Conservation (phyloP, 31 red algal genomes). For the Asparagopsis taxiformis region DNA sequence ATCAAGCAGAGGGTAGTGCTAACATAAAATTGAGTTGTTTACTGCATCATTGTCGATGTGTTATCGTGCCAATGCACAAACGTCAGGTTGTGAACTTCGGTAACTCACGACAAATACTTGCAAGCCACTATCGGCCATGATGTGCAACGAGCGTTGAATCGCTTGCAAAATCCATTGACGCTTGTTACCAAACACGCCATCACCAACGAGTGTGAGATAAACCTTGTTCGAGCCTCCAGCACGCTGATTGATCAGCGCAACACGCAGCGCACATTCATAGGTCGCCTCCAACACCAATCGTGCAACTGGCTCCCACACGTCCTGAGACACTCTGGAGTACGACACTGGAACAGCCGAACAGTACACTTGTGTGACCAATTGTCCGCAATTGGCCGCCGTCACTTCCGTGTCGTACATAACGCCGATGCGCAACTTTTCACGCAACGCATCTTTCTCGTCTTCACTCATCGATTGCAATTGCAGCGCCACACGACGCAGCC, state of each 20-base stretch:
- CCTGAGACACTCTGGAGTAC: not conserved
- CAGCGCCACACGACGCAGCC: not conserved
- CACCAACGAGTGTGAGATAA: conserved; percentile 24
- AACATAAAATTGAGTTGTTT: not conserved
- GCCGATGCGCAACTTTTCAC: conserved; percentile 14
- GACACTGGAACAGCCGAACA: conserved; percentile 33
- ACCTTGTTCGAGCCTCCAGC: not conserved
- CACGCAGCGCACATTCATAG: conserved; percentile 23
- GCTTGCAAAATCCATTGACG: conserved; percentile 25
- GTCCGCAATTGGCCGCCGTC: not conserved
- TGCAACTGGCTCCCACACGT: conserved; percentile 19
- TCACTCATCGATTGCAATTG: not conserved
- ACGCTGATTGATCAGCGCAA: conserved; percentile 6
- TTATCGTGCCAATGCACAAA: not conserved
- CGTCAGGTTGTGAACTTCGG: not conserved
- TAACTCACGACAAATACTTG: conserved; percentile 4
- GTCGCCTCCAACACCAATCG: conserved; percentile 19
- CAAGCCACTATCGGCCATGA: not conserved
- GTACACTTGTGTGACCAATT: conserved; percentile 22
- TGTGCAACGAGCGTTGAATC: conserved; percentile 6
- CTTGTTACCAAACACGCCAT: conserved; percentile 35
- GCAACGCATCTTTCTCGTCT: conserved; percentile 10
- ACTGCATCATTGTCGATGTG: not conserved
- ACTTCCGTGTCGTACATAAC: conserved; percentile 14
- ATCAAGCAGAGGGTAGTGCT: not conserved